Evolutionary conservation across 2,329 filamentous ascomycete genomes (phyloP), one percentile per base, ranked within the genome.

Genomic region (Colletotrichum salicis): DNA sequence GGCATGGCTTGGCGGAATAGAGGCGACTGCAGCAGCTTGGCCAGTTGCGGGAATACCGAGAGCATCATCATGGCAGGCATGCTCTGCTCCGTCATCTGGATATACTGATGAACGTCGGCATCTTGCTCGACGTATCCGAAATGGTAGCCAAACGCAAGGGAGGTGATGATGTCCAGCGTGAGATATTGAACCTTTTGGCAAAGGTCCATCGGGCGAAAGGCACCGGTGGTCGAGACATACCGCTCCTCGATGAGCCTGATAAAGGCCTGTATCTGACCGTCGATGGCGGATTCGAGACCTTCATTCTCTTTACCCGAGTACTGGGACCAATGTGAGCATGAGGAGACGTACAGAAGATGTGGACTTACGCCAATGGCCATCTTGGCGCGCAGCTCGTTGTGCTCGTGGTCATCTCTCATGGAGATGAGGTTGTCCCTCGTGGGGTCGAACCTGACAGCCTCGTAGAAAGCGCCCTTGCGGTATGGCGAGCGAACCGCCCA

Each of bases 271-370:
- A 89, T 79, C 60, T 85, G 83, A 12, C 76, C 74, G 73, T 90
- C 86, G 65, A 90, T 83, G n/a, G 83, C 80, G 12, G 78, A 73
- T 75, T 90, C 87, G 24, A 89, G 77, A 3, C 79, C 79, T 11
- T 81, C 79, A 70, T 88, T 88, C 59, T 89, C 88, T 74, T 87
- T 88, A 45, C 87, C 87, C 2, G 86, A 85, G 74, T 89, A 89
- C 86, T 85, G 13, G 41, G 41, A 5, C 15, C 22, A 33, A 41
- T 13, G 41, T 48, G 45, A 63, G 60, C 59, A 24, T 59, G 61
- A 24, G 24, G 22, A 12, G 8, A 29, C 24, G 27, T 29, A 11
- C 51, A 54, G n/a, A 13, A 1, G 24, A 11, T 45, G 41, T 19
- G 35, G 35, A 75, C 78, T 72, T 75, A 79, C 78, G 27, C 86